Evolutionary conservation across 2,329 filamentous ascomycete species (phyloP).

Genomic region (Fusarium solani-melongenae): DNA sequence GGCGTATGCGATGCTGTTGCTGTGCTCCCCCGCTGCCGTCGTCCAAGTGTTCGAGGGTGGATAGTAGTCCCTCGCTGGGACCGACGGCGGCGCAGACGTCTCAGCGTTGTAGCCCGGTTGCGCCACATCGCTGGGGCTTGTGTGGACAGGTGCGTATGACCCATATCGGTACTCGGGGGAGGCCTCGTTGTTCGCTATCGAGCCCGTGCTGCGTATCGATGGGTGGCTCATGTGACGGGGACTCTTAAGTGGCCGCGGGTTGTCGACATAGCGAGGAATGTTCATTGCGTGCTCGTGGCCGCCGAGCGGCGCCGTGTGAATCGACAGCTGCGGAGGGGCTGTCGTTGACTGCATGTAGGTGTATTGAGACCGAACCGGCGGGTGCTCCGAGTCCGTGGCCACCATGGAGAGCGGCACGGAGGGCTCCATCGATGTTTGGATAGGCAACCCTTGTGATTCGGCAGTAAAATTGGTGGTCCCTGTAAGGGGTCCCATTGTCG

Average conservation of each 20-base stretch:
- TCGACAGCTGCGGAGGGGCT: slow-evolving; percentile 61
- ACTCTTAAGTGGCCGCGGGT: slow-evolving; percentile 66
- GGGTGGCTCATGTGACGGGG: slow-evolving; percentile 65
- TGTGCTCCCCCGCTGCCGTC: slow-evolving; percentile 60
- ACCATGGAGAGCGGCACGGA: slow-evolving; percentile 64
- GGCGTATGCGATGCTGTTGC: slow-evolving; percentile 58
- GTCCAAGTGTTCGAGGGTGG: slow-evolving; percentile 64
- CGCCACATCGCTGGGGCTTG: slow-evolving; percentile 47
- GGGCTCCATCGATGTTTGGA: slow-evolving; percentile 63
- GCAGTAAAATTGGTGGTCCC: slow-evolving; percentile 59
- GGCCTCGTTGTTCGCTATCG: slow-evolving; percentile 60
- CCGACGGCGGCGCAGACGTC: slow-evolving; percentile 41
- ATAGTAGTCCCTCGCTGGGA: slow-evolving; percentile 63
- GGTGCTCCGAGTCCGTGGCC: slow-evolving; percentile 58
- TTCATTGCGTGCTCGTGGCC: slow-evolving; percentile 59
- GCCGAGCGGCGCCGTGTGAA: slow-evolving; percentile 50
- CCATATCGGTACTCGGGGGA: slow-evolving; percentile 69
- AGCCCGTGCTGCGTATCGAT: slow-evolving; percentile 62
- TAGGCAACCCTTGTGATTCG: slow-evolving; percentile 65
- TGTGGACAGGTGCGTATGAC: slow-evolving; percentile 50
- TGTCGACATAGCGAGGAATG: slow-evolving; percentile 69
- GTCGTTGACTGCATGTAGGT: slow-evolving; percentile 64
- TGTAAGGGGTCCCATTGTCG: slow-evolving; percentile 62
- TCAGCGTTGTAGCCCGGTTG: slow-evolving; percentile 47
- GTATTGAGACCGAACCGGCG: slow-evolving; percentile 65